These are phyloP conservation scores for Durotheca rogersii DNA, from an alignment of 495 filamentous ascomycete species.

Conservation along the genomic window DNA sequence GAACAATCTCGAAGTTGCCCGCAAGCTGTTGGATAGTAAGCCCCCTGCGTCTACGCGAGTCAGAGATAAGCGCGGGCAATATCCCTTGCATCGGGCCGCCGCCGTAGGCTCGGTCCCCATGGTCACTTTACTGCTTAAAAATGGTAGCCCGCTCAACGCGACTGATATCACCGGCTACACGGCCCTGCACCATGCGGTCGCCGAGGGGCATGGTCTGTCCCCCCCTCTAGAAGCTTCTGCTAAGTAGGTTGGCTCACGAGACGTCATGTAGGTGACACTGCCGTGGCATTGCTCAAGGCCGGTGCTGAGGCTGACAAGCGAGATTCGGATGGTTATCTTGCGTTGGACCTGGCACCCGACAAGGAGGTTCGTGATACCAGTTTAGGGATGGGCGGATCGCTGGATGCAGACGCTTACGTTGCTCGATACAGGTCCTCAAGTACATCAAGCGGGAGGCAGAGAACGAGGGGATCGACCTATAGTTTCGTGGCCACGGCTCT, in stretches of 20 bases:
- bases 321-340: slow-evolving; percentile 67
- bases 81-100: slow-evolving; percentile 87
- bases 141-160: slow-evolving; percentile 80
- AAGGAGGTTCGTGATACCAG: slow-evolving; percentile 48
- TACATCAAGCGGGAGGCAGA: slow-evolving; percentile 82
- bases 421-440: slow-evolving; percentile 57
- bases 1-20: slow-evolving; percentile 75
- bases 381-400: too few species aligned
- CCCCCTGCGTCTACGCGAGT: slow-evolving; percentile 74
- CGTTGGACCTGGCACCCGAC: slow-evolving; percentile 85
- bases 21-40: slow-evolving; percentile 70
- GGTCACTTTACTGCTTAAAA: slow-evolving; percentile 73
- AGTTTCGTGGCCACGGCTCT: slow-evolving; percentile 4
- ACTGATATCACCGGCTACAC: slow-evolving; percentile 84
- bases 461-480: slow-evolving; percentile 78
- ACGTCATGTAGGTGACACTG: slow-evolving; percentile 62
- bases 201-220: slow-evolving; percentile 75
- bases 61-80: slow-evolving; percentile 79
- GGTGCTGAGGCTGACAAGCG: slow-evolving; percentile 82
- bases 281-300: slow-evolving; percentile 74
- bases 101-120: slow-evolving; percentile 84
- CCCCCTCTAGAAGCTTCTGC: too few species aligned
- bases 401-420: background rate
- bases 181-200: slow-evolving; percentile 88
- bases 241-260: slow-evolving; percentile 9